Base-by-base conservation (phyloP, 345 rosid species). In the Dipteronia dyeriana region DNA sequence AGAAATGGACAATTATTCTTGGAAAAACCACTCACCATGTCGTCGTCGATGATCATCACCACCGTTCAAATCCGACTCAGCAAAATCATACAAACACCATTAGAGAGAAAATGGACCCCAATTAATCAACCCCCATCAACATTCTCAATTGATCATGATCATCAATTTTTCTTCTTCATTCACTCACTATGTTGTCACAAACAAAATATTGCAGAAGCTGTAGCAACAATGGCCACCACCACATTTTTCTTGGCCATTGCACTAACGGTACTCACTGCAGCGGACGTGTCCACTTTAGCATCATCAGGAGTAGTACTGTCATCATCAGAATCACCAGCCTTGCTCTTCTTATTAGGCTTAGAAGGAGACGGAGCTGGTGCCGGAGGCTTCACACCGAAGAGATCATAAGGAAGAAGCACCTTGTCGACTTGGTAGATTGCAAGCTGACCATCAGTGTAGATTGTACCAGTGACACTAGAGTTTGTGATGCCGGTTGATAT, bases 331-430 rank as follows among this genome's bases (percentile, higher is more conserved):
- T 66, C 68, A 60, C 26, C 69, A 11, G 79, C 60, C 0, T 76
- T 79, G 69, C 79, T 77, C 84, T 85, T 83, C 74, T 76, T 79
- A n/a, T 9, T 8, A 4, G 80, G 66, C 78, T 82, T 81, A 6
- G 73, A 49, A 0, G 90, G 86, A 3, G 87, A 65, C 0, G 91
- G 89, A 0, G 91, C 84, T 0, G 88, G 85, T 0, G 91, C 84
- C 0, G 91, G 91, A 41, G 91, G 87, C 70, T 79, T 84, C 5
- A 84, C 76, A 9, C 82, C 83, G n/a, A 88, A 81, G 47, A 88
- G 75, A 66, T 76, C 84, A 61, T 79, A 54, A 10, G 91, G 91
- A 61, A 82, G 89, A 67, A 87, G 76, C 23, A 87, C 90, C 77
- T 87, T 81, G 75, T 84, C 87, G 1, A 87, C 86, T 66, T 78